phyloP scores from a whole-genome alignment of 2,329 filamentous ascomycete genomes.

The Fusarium sp. region DNA sequence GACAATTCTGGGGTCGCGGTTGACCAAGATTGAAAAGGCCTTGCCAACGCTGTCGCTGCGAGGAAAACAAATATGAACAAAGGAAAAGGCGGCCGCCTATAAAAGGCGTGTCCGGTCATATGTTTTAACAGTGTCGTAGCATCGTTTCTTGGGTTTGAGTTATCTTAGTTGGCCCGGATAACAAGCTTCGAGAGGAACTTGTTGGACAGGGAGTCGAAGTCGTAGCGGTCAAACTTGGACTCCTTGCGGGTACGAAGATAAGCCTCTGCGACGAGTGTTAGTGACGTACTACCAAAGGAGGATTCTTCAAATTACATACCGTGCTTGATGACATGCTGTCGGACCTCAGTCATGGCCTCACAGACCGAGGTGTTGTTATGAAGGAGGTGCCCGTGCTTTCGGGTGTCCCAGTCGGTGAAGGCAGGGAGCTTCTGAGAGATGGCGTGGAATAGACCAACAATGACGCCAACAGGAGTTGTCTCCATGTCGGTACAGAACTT shows the following conservation, averaged over 20 bases:
- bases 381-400: conserved; percentile 88
- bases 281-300: conserved; percentile 2
- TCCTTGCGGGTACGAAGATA: conserved; percentile 84
- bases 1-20: conserved; percentile 42
- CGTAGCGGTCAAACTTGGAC: conserved; percentile 85
- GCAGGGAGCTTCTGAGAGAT: conserved; percentile 96
- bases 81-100: conserved; percentile 40
- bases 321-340: conserved; percentile 90
- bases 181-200: conserved; percentile 97
- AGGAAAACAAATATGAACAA: conserved; percentile 47
- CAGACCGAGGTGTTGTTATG: conserved; percentile 93
- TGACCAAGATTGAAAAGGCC: conserved; percentile 48
- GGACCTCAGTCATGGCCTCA: conserved; percentile 95
- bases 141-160: conserved; percentile 10
- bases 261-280: conserved; percentile 66
- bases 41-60: conserved; percentile 58
- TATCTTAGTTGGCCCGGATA: conserved; percentile 83
- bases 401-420: conserved; percentile 93
- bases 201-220: conserved; percentile 96
- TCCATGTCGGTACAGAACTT: conserved; percentile 99
- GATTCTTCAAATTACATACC: conserved; percentile 67
- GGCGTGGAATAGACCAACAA: conserved; percentile 95
- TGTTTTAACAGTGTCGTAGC: conserved; percentile 33
- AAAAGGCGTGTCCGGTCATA: conserved; percentile 18
- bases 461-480: conserved; percentile 92